Conservation (phyloP, 345 rosid species). For the Camelina hispida region DNA sequence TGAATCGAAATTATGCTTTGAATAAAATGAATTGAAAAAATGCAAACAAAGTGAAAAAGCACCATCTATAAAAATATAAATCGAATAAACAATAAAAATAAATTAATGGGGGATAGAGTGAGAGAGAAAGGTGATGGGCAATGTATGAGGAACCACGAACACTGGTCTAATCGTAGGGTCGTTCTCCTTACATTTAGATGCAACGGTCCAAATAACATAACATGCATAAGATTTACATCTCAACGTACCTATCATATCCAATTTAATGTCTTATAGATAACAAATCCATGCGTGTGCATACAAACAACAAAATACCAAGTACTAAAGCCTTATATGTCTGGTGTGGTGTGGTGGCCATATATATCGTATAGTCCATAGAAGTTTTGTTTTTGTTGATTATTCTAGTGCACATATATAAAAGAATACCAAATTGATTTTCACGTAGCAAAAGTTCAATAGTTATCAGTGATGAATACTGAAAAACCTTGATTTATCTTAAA, state of each 20-base stretch:
- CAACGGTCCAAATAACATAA: constrained; percentile 39
- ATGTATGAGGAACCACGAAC: constrained; percentile 45
- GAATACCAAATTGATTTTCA: neutral
- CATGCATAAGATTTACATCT: constrained; percentile 27
- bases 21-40: constrained; percentile 15
- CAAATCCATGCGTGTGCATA: constrained; percentile 43
- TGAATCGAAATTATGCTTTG: neutral
- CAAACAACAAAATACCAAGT: constrained; percentile 38
- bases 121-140: constrained; percentile 38
- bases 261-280: constrained; percentile 28
- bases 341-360: neutral
- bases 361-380: neutral
- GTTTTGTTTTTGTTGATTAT: neutral
- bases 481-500: neutral
- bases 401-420: neutral
- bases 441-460: neutral
- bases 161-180: constrained; percentile 42
- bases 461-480: neutral
- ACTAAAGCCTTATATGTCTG: constrained; percentile 12
- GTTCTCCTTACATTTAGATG: constrained; percentile 39
- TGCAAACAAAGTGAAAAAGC: constrained; percentile 11
- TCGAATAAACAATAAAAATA: neutral
- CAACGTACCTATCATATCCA: constrained; percentile 22
- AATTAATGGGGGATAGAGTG: constrained; percentile 29
- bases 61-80: neutral